Base-by-base conservation (phyloP, 352 stramenopile species). In the Bremia lactucae region DNA sequence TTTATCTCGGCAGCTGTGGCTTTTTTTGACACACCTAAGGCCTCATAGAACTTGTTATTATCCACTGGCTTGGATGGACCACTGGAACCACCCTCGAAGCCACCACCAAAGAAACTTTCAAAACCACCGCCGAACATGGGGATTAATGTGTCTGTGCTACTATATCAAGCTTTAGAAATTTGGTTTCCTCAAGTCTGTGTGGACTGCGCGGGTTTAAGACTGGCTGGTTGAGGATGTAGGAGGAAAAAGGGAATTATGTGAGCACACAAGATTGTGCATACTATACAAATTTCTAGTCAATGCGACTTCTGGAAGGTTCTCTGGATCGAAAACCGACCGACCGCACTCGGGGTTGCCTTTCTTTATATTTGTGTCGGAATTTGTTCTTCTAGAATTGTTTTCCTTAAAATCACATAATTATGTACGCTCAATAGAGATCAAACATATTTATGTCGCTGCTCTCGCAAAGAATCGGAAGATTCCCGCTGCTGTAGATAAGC, bases 1-100 rank as follows among this genome's bases (percentile, higher is more conserved):
- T 95, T 95, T 55, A 95, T 88, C 54, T 95, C 83, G 6, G 69
- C 78, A 6, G 63, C 65, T 35, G 68, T 83, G 15, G 81, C 80
- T 25, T 70, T 84, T 72, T 95, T 95, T 18, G 73, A 23, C 22
- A 96, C 76, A 44, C 84, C 83, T 21, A 95, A 68, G 39, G 70
- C 67, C 59, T 94, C 79, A 63, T 94, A 95, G 57, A 86, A 87
- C 59, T 89, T 88, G 53, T 65, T 81, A 61, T 90, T 94, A 59
- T 94, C 80, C 42, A 85, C 74, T 14, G 75, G 46, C 50, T 87
- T 87, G 42, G 62, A 66, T 35, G 62, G 59, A 22, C 61, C 55
- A 38, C 68, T 57, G 2, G 49, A 40, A 22, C 55, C 55, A 57
- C 69, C 68, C 14, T 82, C 69, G 34, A 83, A 83, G 45, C 69